Evolutionary conservation across 1,139 yeast genomes (phyloP).

Genomic region (Blastobotrys petasosporus): DNA sequence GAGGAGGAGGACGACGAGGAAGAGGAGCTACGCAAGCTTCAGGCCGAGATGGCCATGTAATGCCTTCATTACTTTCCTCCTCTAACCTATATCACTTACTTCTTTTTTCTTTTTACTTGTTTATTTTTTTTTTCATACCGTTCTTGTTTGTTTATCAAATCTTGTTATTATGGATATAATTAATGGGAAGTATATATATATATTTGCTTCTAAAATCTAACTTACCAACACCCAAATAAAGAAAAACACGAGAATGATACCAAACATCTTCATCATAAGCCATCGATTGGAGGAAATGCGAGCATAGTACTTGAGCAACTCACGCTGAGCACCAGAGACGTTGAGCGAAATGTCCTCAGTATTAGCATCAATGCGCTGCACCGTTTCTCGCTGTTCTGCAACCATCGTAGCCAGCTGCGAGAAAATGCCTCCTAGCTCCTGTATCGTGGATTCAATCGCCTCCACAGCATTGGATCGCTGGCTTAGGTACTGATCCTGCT

Average conservation of each 20-base stretch:
- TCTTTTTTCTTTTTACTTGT: constrained; percentile 8
- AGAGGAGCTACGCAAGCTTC: constrained; percentile 63
- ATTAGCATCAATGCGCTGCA: constrained; percentile 90
- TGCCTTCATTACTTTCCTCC: constrained; percentile 13
- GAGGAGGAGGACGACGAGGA: constrained; percentile 28
- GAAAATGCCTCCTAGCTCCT: constrained; percentile 91
- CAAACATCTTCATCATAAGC: constrained; percentile 86
- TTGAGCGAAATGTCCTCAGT: constrained; percentile 90
- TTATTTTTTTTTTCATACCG: constrained; percentile 6
- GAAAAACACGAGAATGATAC: constrained; percentile 53
- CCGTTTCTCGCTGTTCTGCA: constrained; percentile 93
- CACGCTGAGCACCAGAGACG: constrained; percentile 91
- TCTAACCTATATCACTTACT: constrained; percentile 5
- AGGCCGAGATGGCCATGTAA: constrained; percentile 91
- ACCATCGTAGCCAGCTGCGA: constrained; percentile 97
- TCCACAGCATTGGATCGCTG: constrained; percentile 89
- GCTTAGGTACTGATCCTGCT: constrained; percentile 62
- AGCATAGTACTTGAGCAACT: constrained; percentile 81
- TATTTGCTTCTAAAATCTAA: constrained; percentile 9
- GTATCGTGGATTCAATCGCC: constrained; percentile 90
- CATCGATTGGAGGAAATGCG: constrained; percentile 85
- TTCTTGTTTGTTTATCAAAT: constrained; percentile 2
- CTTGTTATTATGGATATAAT: no score
- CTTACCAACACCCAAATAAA: constrained; percentile 30
- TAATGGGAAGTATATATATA: not conserved